Evolutionary conservation across 371 early-diverging fungal species (phyloP), one percentile per base, ranked within the genome.

Genomic region (Mucor indicus): DNA sequence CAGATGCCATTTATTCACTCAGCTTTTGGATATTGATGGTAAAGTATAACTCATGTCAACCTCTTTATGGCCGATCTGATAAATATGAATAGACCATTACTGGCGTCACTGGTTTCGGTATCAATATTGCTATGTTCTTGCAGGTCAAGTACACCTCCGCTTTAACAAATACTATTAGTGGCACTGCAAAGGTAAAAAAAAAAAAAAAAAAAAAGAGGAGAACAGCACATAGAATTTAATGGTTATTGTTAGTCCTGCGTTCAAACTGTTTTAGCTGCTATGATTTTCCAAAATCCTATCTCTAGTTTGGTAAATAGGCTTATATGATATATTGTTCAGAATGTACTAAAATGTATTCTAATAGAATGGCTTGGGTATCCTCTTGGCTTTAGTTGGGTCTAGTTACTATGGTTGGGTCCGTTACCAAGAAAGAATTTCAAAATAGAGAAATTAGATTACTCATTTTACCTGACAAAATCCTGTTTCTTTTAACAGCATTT

Each of bases 81-180:
- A n/a, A n/a, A n/a, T n/a, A n/a, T n/a, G n/a, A n/a, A n/a, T 58
- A 75, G 76, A 82, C 80, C 2, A 32, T 85, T 33, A 85, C 87
- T 16, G 87, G 84, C 23, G 56, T 85, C 20, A 82, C 82, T n/a
- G 87, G 87, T 4, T 86, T 86, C 61, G 72, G 80, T 54, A 85
- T 86, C 65, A 86, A 86, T 53, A 85, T 82, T 51, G 80, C 87
- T 68, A 83, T 82, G 75, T 86, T 86, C 66, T 69, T 85, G 68
- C 84, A 84, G 68, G 84, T 86, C 72, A 86, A 85, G 72, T 81
- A 79, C 48, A 86, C 87, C 2, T 81, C 87, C 13, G 83, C 87
- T 19, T 60, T 86, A 55, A 86, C 87, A 19, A 85, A 81, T 59
- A 86, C 85, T 15, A 85, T 86, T 57, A 84, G 83, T 21, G 87